Percentiles rank a stretch among this genome's conserved stretches.
These are phyloP conservation scores for Kalmanozyma brasiliensis DNA, from an alignment of 1,284 basidiomycete genomes.

Conservation along the genomic window DNA sequence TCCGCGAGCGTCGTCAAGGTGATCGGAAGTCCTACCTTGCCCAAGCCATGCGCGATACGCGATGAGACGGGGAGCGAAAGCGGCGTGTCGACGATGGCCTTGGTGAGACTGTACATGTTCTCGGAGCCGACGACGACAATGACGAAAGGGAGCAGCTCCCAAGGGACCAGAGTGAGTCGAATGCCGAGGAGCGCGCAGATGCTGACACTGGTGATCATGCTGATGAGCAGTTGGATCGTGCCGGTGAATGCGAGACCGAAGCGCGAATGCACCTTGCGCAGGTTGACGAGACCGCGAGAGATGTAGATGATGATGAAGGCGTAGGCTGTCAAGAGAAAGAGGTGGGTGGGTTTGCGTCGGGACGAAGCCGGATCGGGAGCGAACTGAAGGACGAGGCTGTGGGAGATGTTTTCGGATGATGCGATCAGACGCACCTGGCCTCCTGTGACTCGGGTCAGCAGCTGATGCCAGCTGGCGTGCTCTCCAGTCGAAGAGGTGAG, in stretches of 20 bases:
- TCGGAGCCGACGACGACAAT: conserved; percentile 95
- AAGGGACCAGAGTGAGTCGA: conserved; percentile 85
- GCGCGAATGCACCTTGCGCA: conserved; percentile 79
- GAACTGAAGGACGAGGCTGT: conserved; percentile 55
- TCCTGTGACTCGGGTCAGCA: conserved; percentile 50
- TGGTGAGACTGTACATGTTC: conserved; percentile 93
- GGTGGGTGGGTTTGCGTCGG: conserved; percentile 33
- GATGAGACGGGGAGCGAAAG: conserved; percentile 90
- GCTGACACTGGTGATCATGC: conserved; percentile 90
- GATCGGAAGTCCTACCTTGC: conserved; percentile 87
- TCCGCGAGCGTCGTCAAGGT: conserved; percentile 90
- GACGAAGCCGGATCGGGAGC: conserved; percentile 43
- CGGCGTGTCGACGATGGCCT: conserved; percentile 88
- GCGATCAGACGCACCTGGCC: conserved; percentile 53
- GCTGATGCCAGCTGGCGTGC: conserved; percentile 43
- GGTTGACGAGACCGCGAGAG: conserved; percentile 75
- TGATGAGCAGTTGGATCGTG: conserved; percentile 86
- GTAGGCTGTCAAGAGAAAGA: conserved; percentile 82
- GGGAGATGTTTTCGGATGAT: conserved; percentile 44
- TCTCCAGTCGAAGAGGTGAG: conserved; percentile 1
- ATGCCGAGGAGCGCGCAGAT: conserved; percentile 87
- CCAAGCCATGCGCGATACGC: conserved; percentile 87
- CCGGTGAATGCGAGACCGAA: conserved; percentile 93
- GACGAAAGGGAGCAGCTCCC: conserved; percentile 88
- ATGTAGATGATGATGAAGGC: conserved; percentile 81